A percentile compares a stretch with the other conserved stretches of the same genome.
Conservation (phyloP, 2,329 filamentous ascomycete species). For the Coniella lustricola region DNA sequence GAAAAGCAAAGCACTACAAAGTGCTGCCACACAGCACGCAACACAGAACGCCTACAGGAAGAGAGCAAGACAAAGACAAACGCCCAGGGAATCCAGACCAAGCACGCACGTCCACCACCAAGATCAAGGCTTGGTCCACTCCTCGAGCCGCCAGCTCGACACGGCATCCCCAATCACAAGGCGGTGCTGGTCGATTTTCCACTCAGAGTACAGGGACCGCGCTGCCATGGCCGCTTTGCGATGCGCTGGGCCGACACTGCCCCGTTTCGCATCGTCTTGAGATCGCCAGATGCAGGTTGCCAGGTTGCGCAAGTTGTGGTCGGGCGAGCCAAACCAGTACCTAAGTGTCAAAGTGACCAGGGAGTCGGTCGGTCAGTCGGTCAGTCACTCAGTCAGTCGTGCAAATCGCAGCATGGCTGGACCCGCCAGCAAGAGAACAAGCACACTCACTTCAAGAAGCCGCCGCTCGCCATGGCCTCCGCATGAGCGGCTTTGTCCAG, state of each 20-base stretch:
- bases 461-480: conserved; percentile 72
- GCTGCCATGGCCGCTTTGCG: conserved; percentile 58
- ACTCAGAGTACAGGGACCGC: conserved; percentile 57
- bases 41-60: too few relatives aligned
- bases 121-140: conserved; percentile 13
- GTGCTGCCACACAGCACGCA: too few relatives aligned
- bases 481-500: conserved; percentile 74
- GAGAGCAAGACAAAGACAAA: too few relatives aligned
- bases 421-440: not conserved
- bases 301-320: conserved; percentile 65
- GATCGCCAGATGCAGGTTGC: conserved; percentile 70
- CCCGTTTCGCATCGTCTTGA: conserved; percentile 50
- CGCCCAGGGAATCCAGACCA: too few relatives aligned
- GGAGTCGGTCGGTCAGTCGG: conserved; percentile 1
- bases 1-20: too few relatives aligned
- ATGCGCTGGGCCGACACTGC: conserved; percentile 53
- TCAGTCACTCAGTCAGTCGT: too few relatives aligned
- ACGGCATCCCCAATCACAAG: conserved; percentile 58
- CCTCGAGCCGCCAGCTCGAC: conserved; percentile 19
- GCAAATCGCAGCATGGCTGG: too few relatives aligned
- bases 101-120: not conserved
- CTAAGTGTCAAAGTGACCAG: conserved; percentile 33
- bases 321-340: conserved; percentile 81
- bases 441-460: conserved; percentile 63
- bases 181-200: conserved; percentile 63